Base-by-base conservation (phyloP, 495 filamentous ascomycete species). In the Thozetella sp. region DNA sequence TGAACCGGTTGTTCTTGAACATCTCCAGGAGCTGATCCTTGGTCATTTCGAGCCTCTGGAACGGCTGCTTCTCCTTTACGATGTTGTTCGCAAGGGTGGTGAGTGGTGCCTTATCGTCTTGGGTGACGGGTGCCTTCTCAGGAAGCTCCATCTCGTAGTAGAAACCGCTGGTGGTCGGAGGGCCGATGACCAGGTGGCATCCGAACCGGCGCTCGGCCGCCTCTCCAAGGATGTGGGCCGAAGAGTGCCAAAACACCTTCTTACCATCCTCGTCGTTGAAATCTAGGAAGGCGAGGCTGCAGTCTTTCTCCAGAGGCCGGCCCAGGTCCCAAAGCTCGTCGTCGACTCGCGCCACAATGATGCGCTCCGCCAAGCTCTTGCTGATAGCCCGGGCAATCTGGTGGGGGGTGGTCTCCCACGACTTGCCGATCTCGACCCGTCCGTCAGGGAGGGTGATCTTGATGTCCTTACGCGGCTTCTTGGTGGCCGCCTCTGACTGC, bases 141-240 rank as follows among this genome's bases (percentile, higher is more conserved):
- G 89, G 88, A 22, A 97, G 83, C 17, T 87, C 88, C 93, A 98
- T 97, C 69, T 99, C 94, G 74, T 98, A 98, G 81, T 96, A 98
- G 83, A 98, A 99, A 34, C 96, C 12, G 11, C 10, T 2, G 24
- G 53, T 25, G 48, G 26, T 92, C 9, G 93, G 95, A 22, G 95
- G 95, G 10, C 95, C 95, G 67, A 97, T 93, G 63, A 92, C 96
- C 51, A 99, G 82, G 59, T 93, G 86, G 76, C 93, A 97, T 50
- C 90, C 90, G 71, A 90, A 99, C 62, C 93, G 85, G 61, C 88
- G 85, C 73, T 99, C 96, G 43, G 88, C 90, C 51, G 93, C 92
- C 73, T 97, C 94, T 57, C 95, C 95, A n/a, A 99, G 86, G 56
- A 92, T 83, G 73, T 99, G 95, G 25, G 95, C 95, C 62, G 88